Evolutionary conservation across 208 protist genomes (phyloP), one percentile per base, ranked within the genome.

Genomic region (Leishmania major): DNA sequence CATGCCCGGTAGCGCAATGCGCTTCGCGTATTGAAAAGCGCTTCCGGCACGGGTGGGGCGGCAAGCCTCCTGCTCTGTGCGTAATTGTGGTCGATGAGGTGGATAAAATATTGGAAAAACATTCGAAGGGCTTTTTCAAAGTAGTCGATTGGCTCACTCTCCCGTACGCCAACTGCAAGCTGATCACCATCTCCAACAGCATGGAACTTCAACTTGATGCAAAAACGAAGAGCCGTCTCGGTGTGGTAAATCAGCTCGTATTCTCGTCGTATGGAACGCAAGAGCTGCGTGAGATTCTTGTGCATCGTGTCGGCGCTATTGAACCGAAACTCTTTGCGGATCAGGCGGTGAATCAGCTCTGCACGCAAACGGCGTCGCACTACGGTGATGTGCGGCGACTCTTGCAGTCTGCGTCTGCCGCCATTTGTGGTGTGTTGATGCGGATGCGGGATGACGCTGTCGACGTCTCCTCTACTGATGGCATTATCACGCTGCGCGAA

Each of bases 21-120:
- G 91, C 93, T 15, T 67, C 91, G n/a, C 82, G 85, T 15, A 89
- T 98, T 19, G 95, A 98, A 79, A 94, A 93, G 70, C 90, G 86
- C 62, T 96, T 98, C 79, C 85, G 91, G 31, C 87, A 92, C 45
- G 91, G 92, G 10, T 96, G 95, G 92, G 90, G 88, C 1, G 47
- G 70, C 8, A 81, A 75, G 19, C 64, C 77, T 3, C 77, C 71
- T 25, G 77, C 77, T 45, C 71, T 96, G n/a, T 96, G 93, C 60
- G 87, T 98, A 22, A 96, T 98, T 78, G 88, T 98, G 35, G 87
- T 98, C n/a, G 95, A 98, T 80, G 95, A 98, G 78, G 92, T 96
- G 0, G 95, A 98, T 88, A 96, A 97, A 43, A 84, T 96, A 3
- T 66, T 96, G 6, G 91, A 97, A 80, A 93, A 92, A 75, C 91